Evolutionary conservation across 73 alveolate species (phyloP).

Genomic region (Paramecium caudatum): DNA sequence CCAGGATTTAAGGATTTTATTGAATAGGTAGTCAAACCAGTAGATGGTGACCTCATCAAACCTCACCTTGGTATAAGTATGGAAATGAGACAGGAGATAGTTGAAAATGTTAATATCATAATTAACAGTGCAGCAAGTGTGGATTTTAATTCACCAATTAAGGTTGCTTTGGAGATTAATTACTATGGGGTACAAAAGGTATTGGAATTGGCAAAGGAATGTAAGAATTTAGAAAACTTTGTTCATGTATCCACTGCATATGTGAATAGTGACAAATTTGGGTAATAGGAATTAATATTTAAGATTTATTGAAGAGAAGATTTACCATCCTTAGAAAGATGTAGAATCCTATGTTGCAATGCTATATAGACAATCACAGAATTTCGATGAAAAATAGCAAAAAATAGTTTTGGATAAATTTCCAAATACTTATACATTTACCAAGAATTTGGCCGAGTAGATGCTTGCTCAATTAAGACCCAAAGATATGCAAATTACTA

Average conservation of each 20-base stretch:
- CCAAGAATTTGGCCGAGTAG: conserved; percentile 89
- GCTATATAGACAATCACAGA: conserved; percentile 2
- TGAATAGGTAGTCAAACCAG: conserved; percentile 78
- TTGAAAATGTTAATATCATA: conserved; percentile 81
- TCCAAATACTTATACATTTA: conserved; percentile 94
- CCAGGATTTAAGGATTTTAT: conserved; percentile 75
- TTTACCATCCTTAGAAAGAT: conserved; percentile 52
- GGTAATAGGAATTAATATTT: conserved; percentile 66
- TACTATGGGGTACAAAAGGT: conserved; percentile 83
- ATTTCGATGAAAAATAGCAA: conserved; percentile 30
- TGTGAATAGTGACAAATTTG: conserved; percentile 84
- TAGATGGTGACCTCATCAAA: conserved; percentile 76
- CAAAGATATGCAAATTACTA: conserved; percentile 79
- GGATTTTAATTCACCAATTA: conserved; percentile 84
- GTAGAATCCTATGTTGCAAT: conserved; percentile 16
- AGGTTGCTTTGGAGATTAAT: conserved; percentile 84
- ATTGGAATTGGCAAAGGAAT: conserved; percentile 81
- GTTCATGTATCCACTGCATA: conserved; percentile 85
- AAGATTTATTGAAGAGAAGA: conserved; percentile 51
- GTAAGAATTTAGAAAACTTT: conserved; percentile 78
- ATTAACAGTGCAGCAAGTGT: conserved; percentile 87
- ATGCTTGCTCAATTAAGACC: conserved; percentile 80
- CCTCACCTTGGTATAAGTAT: conserved; percentile 80
- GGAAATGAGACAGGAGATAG: conserved; percentile 68
- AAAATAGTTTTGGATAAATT: conserved; percentile 80